Percentiles rank a stretch among this genome's conserved stretches.
These are phyloP conservation scores for Pichia exigua DNA, from an alignment of 805 yeast species.

Conservation along the genomic window DNA sequence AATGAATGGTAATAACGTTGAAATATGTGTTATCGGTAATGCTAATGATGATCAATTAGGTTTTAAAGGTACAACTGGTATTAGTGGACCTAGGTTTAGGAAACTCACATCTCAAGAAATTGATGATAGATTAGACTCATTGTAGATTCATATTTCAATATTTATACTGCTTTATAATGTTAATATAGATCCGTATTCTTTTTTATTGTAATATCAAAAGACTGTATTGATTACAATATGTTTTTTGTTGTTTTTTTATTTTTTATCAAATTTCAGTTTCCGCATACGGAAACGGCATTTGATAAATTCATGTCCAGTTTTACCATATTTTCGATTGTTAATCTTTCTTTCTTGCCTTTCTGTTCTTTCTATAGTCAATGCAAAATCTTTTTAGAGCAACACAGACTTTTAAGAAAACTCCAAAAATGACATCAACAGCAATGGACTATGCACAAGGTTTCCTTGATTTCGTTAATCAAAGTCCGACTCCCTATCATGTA, in stretches of 20 bases:
- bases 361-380: neutral
- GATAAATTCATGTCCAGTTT: neutral
- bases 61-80: conserved; percentile 68
- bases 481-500: conserved; percentile 95
- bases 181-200: neutral
- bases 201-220: neutral
- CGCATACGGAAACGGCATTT: neutral
- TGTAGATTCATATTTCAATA: conserved; percentile 33
- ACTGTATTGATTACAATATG: too few species aligned
- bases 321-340: neutral
- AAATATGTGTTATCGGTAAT: conserved; percentile 78
- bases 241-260: too few species aligned
- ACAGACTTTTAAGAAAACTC: neutral
- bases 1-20: conserved; percentile 93
- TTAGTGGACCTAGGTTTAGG: conserved; percentile 84
- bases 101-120: conserved; percentile 84
- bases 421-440: conserved; percentile 12
- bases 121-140: conserved; percentile 89
- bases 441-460: conserved; percentile 49
- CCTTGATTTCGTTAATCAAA: conserved; percentile 66
- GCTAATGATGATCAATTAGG: conserved; percentile 79
- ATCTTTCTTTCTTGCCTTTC: neutral
- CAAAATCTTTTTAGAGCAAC: neutral
- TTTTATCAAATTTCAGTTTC: neutral
- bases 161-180: neutral